Conservation (phyloP, 192 early-diverging fungal genomes). For the Phycomyces blakesleeanus region DNA sequence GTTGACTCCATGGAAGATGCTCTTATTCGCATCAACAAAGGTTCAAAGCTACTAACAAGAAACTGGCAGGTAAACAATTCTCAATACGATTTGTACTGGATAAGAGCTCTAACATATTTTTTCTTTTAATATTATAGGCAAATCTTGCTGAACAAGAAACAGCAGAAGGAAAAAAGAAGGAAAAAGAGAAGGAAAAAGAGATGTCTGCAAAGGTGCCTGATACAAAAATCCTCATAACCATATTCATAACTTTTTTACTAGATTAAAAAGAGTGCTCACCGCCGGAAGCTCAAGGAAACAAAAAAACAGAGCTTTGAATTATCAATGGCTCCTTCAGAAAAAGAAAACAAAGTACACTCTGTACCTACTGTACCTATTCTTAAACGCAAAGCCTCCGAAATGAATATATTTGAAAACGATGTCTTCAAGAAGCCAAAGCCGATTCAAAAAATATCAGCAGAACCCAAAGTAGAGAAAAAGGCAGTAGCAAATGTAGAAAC, state of each 20-base stretch:
- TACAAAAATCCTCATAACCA: neutral
- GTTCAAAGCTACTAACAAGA: conserved; percentile 4
- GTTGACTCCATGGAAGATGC: conserved; percentile 17
- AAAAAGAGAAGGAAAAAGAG: conserved; percentile 10
- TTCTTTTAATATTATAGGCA: neutral
- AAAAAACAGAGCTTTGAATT: neutral
- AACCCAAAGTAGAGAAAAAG: neutral
- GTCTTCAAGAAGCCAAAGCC: neutral
- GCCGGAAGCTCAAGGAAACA: neutral
- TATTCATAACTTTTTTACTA: neutral
- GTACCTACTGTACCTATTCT: neutral
- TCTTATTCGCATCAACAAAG: conserved; percentile 18
- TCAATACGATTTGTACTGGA: neutral
- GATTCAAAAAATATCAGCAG: neutral
- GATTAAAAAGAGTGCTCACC: neutral
- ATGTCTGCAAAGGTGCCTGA: neutral
- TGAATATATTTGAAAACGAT: neutral
- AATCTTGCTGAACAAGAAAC: conserved; percentile 7
- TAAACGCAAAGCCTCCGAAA: neutral
- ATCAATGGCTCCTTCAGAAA: neutral
- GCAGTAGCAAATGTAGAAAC: neutral
- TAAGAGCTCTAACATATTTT: neutral
- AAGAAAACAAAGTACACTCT: neutral
- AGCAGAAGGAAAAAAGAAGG: conserved; percentile 2
- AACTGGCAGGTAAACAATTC: conserved; percentile 17